Conservation (phyloP, 768 basidiomycete species). For the Naematelia encephala region DNA sequence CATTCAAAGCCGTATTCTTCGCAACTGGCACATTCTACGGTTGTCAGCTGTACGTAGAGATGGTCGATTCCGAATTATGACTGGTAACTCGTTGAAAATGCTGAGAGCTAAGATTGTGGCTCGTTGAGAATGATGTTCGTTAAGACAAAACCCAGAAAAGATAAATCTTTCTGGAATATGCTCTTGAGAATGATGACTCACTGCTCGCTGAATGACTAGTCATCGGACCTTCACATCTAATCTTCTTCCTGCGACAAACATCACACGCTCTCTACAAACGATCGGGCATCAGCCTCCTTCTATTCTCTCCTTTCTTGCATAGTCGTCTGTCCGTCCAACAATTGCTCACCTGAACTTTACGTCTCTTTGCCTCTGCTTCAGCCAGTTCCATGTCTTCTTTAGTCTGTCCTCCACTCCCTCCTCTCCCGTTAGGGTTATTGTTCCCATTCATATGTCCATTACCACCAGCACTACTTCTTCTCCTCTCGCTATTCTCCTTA, state of each 20-base stretch:
- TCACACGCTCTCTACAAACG: constrained; percentile 69
- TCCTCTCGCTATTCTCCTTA: neutral
- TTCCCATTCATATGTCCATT: neutral
- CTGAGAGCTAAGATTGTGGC: too few relatives aligned
- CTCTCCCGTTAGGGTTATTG: neutral
- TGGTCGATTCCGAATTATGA: too few relatives aligned
- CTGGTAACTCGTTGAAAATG: too few relatives aligned
- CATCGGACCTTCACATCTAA: constrained; percentile 59
- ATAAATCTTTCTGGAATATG: too few relatives aligned
- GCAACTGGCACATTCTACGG: constrained; percentile 46
- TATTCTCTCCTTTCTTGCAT: constrained; percentile 56
- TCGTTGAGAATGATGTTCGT: too few relatives aligned
- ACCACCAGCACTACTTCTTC: neutral
- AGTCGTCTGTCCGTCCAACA: constrained; percentile 58
- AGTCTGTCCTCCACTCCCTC: neutral
- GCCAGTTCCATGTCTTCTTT: neutral
- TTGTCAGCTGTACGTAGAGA: constrained; percentile 5
- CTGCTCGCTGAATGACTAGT: constrained; percentile 35
- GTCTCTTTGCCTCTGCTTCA: constrained; percentile 57
- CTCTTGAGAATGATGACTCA: too few relatives aligned
- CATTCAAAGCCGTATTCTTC: constrained; percentile 54
- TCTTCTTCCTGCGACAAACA: constrained; percentile 80
- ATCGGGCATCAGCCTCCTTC: neutral
- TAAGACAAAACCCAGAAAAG: too few relatives aligned
- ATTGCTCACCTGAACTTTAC: constrained; percentile 37